Evolutionary conservation across 306 rosid genomes (phyloP).

Genomic region (Calophaca sinica): DNA sequence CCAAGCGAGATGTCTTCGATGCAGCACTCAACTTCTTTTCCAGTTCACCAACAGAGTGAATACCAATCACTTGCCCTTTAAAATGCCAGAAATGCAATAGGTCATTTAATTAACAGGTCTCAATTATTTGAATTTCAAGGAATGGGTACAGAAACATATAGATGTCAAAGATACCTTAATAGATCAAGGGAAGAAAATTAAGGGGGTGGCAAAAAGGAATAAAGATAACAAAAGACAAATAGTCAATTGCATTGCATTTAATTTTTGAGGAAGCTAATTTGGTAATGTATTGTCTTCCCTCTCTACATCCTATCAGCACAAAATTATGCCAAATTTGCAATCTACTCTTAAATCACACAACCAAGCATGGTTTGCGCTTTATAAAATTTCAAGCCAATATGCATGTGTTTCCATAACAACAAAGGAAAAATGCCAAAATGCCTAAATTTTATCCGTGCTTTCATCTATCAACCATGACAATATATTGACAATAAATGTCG

Average conservation of each 20-base stretch:
- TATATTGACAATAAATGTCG: conserved; percentile 16
- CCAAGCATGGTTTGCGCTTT: conserved; percentile 14
- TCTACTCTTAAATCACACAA: conserved; percentile 16
- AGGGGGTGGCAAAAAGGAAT: neutral
- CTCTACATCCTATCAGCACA: neutral
- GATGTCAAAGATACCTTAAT: conserved; percentile 21
- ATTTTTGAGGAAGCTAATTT: conserved; percentile 13
- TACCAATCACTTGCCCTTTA: conserved; percentile 73
- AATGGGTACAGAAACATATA: conserved; percentile 2
- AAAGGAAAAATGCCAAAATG: conserved; percentile 25
- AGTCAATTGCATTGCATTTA: conserved; percentile 26
- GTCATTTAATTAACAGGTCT: conserved; percentile 26
- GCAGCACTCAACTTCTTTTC: conserved; percentile 74
- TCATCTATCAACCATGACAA: conserved; percentile 7
- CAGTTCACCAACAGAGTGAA: conserved; percentile 66
- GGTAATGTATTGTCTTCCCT: conserved; percentile 2
- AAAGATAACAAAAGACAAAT: neutral
- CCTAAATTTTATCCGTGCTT: conserved; percentile 25
- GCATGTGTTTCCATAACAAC: neutral
- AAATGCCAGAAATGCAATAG: conserved; percentile 21
- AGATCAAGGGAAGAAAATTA: neutral
- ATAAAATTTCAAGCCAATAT: conserved; percentile 28
- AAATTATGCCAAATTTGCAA: conserved; percentile 23
- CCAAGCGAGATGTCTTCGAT: conserved; percentile 67
- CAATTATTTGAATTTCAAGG: conserved; percentile 15